Evolutionary conservation across 2,329 filamentous ascomycete species (phyloP), one percentile per base, ranked within the genome.

Genomic region (Xylaria polymorpha): DNA sequence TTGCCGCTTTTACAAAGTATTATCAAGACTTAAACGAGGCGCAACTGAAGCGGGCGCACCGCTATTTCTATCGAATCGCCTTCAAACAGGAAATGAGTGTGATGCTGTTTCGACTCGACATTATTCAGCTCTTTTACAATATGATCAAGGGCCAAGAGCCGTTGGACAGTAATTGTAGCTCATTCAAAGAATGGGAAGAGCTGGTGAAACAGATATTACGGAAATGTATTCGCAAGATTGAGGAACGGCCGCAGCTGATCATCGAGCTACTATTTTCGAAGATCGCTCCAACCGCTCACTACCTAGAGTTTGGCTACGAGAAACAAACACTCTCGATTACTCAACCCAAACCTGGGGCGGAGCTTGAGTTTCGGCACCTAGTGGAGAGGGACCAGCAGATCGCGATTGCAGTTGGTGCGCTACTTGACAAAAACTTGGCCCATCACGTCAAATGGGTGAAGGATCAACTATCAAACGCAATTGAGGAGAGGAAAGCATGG

Each of bases 251-350:
- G 0, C 93, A 95, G 71, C 84, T 98, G 48, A 87, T 97, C 59
- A 91, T 97, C 0, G 96, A 99, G 81, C 89, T 99, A 86, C 85
- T 99, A 15, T 99, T 99, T 80, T 97, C 93, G 79, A 99, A 99
- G 80, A 92, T 94, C 66, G 91, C 90, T 61, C 87, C 88, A 55
- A 97, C 93, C 0, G 87, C 94, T 0, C 93, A 92, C 80, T 98
- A 94, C 78, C 86, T 99, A 5, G 94, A 98, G 77, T 94, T 94
- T 76, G 96, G 96, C 0, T 92, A 93, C 74, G 94, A 98, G 76
- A 93, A 91, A 77, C 94, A 95, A 72, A 88, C 91, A 0, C 79
- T 90, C 29, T 86, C 87, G 22, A 84, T 86, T 20, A 76, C 80
- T n/a, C 86, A 89, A 51, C 87, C 90, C 10, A 88, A 88, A 72